phyloP scores from a whole-genome alignment of 768 basidiomycete genomes.

The Mycena sanguinolenta region DNA sequence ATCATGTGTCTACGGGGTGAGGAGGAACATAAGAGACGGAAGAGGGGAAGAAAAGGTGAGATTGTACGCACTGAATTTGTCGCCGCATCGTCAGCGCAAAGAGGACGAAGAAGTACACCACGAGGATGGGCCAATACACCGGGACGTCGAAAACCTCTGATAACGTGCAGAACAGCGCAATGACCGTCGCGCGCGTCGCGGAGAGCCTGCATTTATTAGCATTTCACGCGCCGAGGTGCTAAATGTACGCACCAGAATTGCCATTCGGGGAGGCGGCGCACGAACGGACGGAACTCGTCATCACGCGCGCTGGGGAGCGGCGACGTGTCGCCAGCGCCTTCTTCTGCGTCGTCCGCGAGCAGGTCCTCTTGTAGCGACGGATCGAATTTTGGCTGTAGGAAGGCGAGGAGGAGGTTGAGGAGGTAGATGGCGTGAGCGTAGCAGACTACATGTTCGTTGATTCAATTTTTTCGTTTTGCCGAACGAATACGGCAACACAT shows the following conservation, averaged over 20 bases:
- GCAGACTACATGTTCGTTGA: conserved; percentile 19
- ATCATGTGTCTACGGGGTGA: conserved; percentile 87
- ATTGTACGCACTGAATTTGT: conserved; percentile 84
- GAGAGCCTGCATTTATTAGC: conserved; percentile 77
- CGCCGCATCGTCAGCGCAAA: conserved; percentile 96
- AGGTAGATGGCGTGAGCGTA: conserved; percentile 92
- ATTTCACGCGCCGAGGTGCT: not conserved
- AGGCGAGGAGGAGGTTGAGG: conserved; percentile 95
- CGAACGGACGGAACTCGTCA: conserved; percentile 98
- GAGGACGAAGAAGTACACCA: conserved; percentile 96
- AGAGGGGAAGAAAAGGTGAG: not conserved
- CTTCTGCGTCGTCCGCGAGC: conserved; percentile 94
- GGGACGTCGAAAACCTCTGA: conserved; percentile 94
- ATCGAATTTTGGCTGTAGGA: conserved; percentile 98
- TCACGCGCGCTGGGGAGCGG: conserved; percentile 80
- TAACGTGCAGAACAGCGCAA: conserved; percentile 85
- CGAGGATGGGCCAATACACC: conserved; percentile 99
- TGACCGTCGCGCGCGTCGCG: conserved; percentile 86
- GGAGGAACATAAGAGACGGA: not conserved
- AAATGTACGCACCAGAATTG: conserved; percentile 83
- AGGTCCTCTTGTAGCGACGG: conserved; percentile 95
- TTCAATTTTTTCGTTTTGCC: not conserved
- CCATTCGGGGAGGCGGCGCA: conserved; percentile 95
- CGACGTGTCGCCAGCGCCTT: conserved; percentile 79
- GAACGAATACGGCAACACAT: conserved; percentile 51